phyloP scores from a whole-genome alignment of 169 alveolate genomes.

The Cryptosporidium ubiquitum region DNA sequence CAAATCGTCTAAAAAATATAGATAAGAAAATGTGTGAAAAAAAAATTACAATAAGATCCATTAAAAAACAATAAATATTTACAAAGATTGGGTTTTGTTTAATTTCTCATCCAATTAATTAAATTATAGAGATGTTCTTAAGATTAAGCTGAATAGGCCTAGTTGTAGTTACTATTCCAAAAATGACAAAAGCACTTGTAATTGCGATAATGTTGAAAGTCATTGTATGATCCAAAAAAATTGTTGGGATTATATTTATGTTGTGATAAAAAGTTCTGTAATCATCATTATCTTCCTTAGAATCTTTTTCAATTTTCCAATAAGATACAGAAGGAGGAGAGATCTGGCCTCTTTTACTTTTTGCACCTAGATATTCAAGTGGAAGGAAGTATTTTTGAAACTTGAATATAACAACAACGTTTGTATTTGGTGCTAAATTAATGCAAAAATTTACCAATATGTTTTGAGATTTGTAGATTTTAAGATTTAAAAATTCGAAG shows the following conservation, averaged over 20 bases:
- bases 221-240: slow-evolving; percentile 38
- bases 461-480: background rate
- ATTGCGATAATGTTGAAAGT: slow-evolving; percentile 48
- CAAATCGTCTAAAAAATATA: background rate
- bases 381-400: slow-evolving; percentile 28
- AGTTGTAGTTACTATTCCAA: slow-evolving; percentile 39
- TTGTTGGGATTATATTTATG: slow-evolving; percentile 5
- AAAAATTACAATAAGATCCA: too few species aligned
- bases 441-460: slow-evolving; percentile 20
- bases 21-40: background rate
- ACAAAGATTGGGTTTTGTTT: background rate
- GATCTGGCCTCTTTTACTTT: slow-evolving; percentile 44
- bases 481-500: background rate
- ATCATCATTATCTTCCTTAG: background rate
- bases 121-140: background rate
- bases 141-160: slow-evolving; percentile 8
- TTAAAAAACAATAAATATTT: too few species aligned
- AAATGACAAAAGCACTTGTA: slow-evolving; percentile 48
- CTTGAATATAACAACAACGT: slow-evolving; percentile 3
- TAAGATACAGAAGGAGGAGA: slow-evolving; percentile 51
- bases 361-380: slow-evolving; percentile 26
- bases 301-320: background rate
- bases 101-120: background rate
- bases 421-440: slow-evolving; percentile 19
- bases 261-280: slow-evolving; percentile 9